These are phyloP conservation scores for Solanum ahanhuiri DNA, from an alignment of 257 asterid species.

Conservation along the genomic window DNA sequence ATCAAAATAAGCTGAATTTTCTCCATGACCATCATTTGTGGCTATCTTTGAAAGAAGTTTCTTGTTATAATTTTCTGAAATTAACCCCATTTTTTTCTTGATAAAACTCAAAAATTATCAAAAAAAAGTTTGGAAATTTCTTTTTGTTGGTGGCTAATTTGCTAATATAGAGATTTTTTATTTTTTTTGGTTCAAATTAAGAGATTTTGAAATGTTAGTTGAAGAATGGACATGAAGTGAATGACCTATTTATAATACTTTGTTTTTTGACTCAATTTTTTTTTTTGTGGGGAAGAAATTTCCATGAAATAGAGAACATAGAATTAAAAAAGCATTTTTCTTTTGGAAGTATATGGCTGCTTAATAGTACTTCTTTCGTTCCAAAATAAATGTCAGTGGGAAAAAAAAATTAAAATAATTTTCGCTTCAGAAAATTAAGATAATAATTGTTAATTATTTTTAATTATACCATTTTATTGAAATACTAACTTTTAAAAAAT, in stretches of 20 bases:
- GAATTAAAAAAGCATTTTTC: not conserved
- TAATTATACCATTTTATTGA: not conserved
- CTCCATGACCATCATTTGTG: slow-evolving; percentile 5
- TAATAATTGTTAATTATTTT: not conserved
- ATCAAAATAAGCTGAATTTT: slow-evolving; percentile 13
- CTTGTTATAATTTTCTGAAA: not conserved
- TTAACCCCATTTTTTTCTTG: not conserved
- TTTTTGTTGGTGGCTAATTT: not conserved
- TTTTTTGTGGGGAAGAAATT: not conserved
- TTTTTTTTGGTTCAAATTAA: not conserved
- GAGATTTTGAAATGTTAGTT: not conserved
- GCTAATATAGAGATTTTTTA: not conserved
- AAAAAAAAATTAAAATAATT: not conserved
- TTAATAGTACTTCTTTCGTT: accelerated
- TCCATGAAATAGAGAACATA: not conserved
- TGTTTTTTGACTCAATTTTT: not conserved
- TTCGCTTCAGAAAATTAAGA: not conserved
- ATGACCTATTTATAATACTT: not conserved
- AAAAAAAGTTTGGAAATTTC: not conserved
- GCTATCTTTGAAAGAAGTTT: slow-evolving; percentile 5
- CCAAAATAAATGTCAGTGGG: not conserved
- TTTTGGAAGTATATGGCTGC: not conserved
- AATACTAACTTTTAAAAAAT: not conserved
- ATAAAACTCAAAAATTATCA: not conserved
- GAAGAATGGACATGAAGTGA: not conserved